phyloP scores from a whole-genome alignment of 345 rosid genomes.

The Camelina neglecta region DNA sequence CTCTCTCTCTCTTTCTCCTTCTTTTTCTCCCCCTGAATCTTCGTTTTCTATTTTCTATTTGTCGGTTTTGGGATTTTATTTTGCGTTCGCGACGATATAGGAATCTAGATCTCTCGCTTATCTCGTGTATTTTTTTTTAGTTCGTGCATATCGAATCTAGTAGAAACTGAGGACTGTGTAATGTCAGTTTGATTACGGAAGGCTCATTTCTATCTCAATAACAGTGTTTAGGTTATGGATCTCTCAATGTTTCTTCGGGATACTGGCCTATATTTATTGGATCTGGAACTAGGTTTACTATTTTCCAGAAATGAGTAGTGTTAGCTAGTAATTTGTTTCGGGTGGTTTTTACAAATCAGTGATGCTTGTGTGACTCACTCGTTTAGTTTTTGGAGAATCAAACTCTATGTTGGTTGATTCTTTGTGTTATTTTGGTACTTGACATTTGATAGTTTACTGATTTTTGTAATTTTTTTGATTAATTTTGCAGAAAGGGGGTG shows the following conservation, averaged over 20 bases:
- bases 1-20: not conserved
- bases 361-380: no score
- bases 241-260: constrained; percentile 2
- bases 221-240: constrained; percentile 28
- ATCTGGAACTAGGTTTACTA: constrained; percentile 20
- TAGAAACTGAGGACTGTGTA: constrained; percentile 9
- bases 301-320: not conserved
- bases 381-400: not conserved
- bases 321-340: not conserved
- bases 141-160: not conserved
- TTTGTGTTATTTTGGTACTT: not conserved
- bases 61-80: not conserved
- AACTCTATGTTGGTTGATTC: not conserved
- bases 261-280: constrained; percentile 17
- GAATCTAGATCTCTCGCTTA: constrained; percentile 31
- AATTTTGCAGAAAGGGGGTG: constrained; percentile 69
- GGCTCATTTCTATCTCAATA: not conserved
- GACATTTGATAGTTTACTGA: constrained; percentile 10
- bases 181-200: not conserved
- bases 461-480: not conserved
- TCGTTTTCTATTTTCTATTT: constrained; percentile 4
- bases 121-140: not conserved
- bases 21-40: constrained; percentile 43
- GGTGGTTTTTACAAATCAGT: not conserved
- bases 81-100: not conserved